phyloP scores from a whole-genome alignment of 1,139 yeast species.

The Debaryomycetaceae sp. region DNA sequence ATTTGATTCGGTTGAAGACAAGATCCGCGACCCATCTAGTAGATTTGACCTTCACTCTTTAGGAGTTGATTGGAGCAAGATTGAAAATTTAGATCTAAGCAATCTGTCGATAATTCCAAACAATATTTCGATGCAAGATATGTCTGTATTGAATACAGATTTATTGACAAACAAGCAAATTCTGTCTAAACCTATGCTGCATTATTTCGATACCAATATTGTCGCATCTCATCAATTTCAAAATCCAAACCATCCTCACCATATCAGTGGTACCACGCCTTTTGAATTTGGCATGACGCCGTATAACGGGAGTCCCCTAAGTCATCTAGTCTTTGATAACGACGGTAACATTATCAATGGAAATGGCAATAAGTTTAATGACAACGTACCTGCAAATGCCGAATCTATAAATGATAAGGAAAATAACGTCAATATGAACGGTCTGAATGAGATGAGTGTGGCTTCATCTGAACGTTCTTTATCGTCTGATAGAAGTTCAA shows the following conservation, averaged over 20 bases:
- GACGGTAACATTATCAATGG: neutral
- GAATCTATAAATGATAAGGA: neutral
- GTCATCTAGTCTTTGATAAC: slow-evolving; percentile 18
- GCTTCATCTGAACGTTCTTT: neutral
- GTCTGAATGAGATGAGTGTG: neutral
- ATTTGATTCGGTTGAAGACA: slow-evolving; percentile 31
- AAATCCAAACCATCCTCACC: slow-evolving; percentile 37
- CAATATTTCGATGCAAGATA: neutral
- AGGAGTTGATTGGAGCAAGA: slow-evolving; percentile 35
- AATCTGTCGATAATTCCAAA: slow-evolving; percentile 1
- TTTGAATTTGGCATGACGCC: slow-evolving; percentile 30
- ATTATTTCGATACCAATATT: slow-evolving; percentile 12
- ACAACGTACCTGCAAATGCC: slow-evolving; percentile 1
- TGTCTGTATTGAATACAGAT: neutral
- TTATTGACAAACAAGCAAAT: slow-evolving; percentile 7
- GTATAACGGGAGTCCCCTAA: slow-evolving; percentile 21
- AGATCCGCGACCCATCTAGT: slow-evolving; percentile 9
- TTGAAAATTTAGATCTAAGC: slow-evolving; percentile 28
- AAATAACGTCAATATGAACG: neutral
- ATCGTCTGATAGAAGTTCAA: neutral
- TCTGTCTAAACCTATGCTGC: slow-evolving; percentile 12
- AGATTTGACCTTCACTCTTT: slow-evolving; percentile 24
- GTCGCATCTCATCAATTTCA: slow-evolving; percentile 27
- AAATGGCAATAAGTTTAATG: neutral
- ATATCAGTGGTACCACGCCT: slow-evolving; percentile 36